Evolutionary conservation across 495 filamentous ascomycete genomes (phyloP), one percentile per base, ranked within the genome.

Genomic region (Pyrenopolyporus hunteri): DNA sequence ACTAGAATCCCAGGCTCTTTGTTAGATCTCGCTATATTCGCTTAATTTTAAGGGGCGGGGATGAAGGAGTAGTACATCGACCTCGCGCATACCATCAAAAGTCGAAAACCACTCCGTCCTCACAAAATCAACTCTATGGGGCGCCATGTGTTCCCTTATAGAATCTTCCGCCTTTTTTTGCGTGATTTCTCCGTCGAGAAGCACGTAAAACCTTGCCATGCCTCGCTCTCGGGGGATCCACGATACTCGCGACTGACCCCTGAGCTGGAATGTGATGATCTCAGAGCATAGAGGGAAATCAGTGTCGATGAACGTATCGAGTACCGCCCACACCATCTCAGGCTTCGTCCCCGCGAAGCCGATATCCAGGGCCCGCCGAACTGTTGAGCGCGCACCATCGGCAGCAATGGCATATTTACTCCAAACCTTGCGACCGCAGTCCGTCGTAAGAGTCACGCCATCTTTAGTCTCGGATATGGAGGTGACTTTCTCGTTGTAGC

Each of bases 21-120:
- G 28, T 56, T 50, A 66, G 36, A 37, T 33, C 17, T 4, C 22
- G 6, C 10, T 28, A 28, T 16, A 16, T 13, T 45, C 2, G 6
- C 22, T 17, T 11, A 26, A 13, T 0, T 9, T 6, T 29, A 13
- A 6, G 3, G 13, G n/a, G n/a, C n/a, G n/a, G n/a, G n/a, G n/a
- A n/a, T n/a, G n/a, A n/a, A n/a, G n/a, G n/a, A n/a, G n/a, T n/a
- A n/a, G n/a, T n/a, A n/a, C n/a, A n/a, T n/a, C n/a, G n/a, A n/a
- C n/a, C n/a, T n/a, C n/a, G n/a, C n/a, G n/a, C n/a, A n/a, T n/a
- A 64, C 67, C 63, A 11, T 69, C 67, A 47, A 69, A 69, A 32
- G 67, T 69, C 26, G 63, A 67, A 43, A 63, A 69, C 67, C 67
- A 69, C 44, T 69, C 67, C 4, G 67, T 69, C 37, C 37, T 59